Evolutionary conservation across 78 protist species (phyloP).

Genomic region (Pigoraptor vietnamica): DNA sequence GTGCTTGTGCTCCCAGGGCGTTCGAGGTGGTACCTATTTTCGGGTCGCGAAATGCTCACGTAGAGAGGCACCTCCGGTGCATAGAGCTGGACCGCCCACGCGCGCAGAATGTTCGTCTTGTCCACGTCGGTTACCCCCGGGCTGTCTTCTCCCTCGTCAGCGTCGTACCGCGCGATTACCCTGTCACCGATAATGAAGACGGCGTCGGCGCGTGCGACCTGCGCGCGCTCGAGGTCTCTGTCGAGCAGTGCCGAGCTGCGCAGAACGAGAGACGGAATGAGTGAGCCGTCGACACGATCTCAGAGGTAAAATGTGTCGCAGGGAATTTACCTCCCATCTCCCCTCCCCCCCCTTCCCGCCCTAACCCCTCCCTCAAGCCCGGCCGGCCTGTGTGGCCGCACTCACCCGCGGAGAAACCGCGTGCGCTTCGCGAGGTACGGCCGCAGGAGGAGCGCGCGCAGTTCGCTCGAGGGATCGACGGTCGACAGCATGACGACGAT

Average conservation of each 20-base stretch:
- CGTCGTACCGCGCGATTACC: background rate
- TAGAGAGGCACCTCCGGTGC: background rate
- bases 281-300: no score
- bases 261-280: background rate
- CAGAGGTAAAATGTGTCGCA: no score
- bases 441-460: background rate
- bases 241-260: background rate
- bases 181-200: background rate
- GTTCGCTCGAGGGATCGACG: background rate
- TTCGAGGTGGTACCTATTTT: background rate
- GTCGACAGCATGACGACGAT: background rate
- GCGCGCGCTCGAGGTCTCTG: background rate
- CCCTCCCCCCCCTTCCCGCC: no score
- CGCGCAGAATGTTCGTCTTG: background rate
- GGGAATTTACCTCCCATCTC: no score
- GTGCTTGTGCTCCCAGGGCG: background rate
- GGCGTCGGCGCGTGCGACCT: background rate
- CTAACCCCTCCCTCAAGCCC: no score
- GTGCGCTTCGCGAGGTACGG: background rate
- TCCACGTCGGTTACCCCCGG: background rate
- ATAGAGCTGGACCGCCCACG: background rate
- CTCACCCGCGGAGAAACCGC: background rate
- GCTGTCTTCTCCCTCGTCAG: background rate
- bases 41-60: background rate
- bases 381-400: no score